phyloP scores from a whole-genome alignment of 1,284 basidiomycete species.

The Vanrija sp. region DNA sequence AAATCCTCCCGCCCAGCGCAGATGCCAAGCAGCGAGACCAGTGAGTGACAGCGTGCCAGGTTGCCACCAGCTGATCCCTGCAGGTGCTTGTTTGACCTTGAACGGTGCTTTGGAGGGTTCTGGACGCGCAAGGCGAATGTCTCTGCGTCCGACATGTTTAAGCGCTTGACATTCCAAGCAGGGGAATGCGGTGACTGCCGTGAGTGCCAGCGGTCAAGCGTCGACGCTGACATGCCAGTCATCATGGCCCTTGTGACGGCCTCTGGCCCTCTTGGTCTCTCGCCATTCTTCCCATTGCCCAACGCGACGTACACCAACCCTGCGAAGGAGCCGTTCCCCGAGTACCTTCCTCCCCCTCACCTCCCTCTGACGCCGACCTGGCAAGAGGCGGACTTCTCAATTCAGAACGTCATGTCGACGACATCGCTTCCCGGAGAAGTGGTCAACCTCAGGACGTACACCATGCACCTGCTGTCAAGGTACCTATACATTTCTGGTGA shows the following conservation, averaged over 20 bases:
- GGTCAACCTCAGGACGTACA: slow-evolving; percentile 49
- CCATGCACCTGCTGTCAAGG: slow-evolving; percentile 51
- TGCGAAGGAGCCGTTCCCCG: slow-evolving; percentile 3
- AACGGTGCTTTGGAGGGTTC: slow-evolving; percentile 45
- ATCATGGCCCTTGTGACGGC: slow-evolving; percentile 52
- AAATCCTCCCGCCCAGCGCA: slow-evolving; percentile 20
- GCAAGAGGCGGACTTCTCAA: slow-evolving; percentile 50
- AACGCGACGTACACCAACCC: slow-evolving; percentile 22
- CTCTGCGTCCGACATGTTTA: slow-evolving; percentile 51
- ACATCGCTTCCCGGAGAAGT: slow-evolving; percentile 31
- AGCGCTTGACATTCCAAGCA: slow-evolving; percentile 52
- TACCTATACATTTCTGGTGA: slow-evolving; percentile 49
- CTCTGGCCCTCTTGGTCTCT: slow-evolving; percentile 52
- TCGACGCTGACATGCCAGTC: slow-evolving; percentile 36
- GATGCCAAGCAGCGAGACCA: slow-evolving; percentile 15
- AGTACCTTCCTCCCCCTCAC: slow-evolving; percentile 41
- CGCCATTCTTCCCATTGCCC: slow-evolving; percentile 51
- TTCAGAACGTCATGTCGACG: slow-evolving; percentile 44
- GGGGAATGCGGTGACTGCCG: slow-evolving; percentile 55
- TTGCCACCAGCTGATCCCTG: neutral
- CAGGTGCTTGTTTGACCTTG: slow-evolving; percentile 39
- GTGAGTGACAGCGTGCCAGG: slow-evolving; percentile 6
- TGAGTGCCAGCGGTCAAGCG: slow-evolving; percentile 31
- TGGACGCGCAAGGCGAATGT: slow-evolving; percentile 33
- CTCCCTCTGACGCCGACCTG: slow-evolving; percentile 52